Evolutionary conservation across 495 filamentous ascomycete genomes (phyloP).

Genomic region (Talaromyces liani): DNA sequence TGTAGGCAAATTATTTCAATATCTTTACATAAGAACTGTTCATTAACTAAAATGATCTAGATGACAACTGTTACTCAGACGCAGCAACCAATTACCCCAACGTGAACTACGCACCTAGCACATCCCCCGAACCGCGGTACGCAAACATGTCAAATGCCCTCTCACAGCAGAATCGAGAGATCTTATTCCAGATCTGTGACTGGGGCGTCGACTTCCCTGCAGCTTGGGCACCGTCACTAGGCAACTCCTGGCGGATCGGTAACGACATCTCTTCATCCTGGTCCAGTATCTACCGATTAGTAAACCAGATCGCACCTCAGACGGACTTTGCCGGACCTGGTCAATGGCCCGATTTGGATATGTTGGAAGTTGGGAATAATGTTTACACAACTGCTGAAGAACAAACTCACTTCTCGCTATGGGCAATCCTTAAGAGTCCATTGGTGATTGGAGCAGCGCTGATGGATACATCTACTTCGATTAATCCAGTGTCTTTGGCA

Average conservation of each 20-base stretch:
- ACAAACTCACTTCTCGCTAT: conserved; percentile 48
- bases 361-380: conserved; percentile 42
- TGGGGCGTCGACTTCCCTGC: conserved; percentile 45
- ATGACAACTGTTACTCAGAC: conserved; percentile 47
- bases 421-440: conserved; percentile 51
- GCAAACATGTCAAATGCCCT: conserved; percentile 28
- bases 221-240: conserved; percentile 38
- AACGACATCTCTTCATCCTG: conserved; percentile 49
- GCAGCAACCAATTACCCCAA: conserved; percentile 27
- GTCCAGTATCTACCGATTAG: conserved; percentile 41
- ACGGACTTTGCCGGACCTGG: conserved; percentile 27
- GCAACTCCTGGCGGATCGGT: conserved; percentile 45
- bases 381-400: conserved; percentile 31
- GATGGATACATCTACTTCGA: conserved; percentile 21
- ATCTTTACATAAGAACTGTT: neutral
- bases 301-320: conserved; percentile 41
- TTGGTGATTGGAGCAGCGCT: conserved; percentile 45
- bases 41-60: conserved; percentile 9
- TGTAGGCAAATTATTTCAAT: conserved; percentile 14
- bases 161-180: conserved; percentile 18
- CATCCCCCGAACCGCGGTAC: conserved; percentile 21
- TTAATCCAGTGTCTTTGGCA: conserved; percentile 24
- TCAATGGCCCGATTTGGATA: conserved; percentile 49
- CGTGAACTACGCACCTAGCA: conserved; percentile 30
- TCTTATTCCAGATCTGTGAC: conserved; percentile 46